phyloP scores from a whole-genome alignment of 164 flowering plant species.

The Stephania yunnanensis region DNA sequence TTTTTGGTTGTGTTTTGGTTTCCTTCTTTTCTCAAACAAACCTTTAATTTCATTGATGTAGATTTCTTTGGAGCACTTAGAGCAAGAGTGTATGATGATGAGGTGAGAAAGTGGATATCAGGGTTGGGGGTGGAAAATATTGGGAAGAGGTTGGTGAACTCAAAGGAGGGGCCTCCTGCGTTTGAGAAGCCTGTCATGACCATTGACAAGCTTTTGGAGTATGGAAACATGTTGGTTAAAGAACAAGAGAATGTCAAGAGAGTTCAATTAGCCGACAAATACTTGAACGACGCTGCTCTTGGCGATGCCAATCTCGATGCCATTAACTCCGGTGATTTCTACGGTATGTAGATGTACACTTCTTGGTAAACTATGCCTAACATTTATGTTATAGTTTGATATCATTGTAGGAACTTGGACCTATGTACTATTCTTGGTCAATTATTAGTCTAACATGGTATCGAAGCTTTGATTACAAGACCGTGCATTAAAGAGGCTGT shows the following conservation, averaged over 20 bases:
- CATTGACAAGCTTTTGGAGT: conserved; percentile 37
- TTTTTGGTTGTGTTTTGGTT: neutral
- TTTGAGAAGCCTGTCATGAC: conserved; percentile 43
- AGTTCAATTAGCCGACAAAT: conserved; percentile 43
- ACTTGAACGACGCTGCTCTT: conserved; percentile 38
- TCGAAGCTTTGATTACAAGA: no score
- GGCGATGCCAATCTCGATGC: conserved; percentile 38
- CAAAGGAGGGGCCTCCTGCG: conserved; percentile 39
- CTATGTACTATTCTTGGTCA: no score
- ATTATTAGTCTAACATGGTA: no score
- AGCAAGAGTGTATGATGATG: conserved; percentile 42
- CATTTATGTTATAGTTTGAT: no score
- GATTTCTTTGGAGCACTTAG: conserved; percentile 50
- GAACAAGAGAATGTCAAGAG: conserved; percentile 56
- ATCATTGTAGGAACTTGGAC: no score
- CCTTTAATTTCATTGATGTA: conserved; percentile 9
- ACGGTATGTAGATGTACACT: conserved; percentile 14
- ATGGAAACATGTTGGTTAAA: conserved; percentile 38
- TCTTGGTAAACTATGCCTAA: neutral
- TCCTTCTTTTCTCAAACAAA: no score
- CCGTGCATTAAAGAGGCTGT: no score
- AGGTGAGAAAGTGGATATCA: conserved; percentile 41
- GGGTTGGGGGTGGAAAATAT: conserved; percentile 28
- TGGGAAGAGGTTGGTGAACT: conserved; percentile 46
- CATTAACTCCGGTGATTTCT: conserved; percentile 25